Base-by-base conservation (phyloP, 805 yeast species). In the Hanseniaspora clermontiae region DNA sequence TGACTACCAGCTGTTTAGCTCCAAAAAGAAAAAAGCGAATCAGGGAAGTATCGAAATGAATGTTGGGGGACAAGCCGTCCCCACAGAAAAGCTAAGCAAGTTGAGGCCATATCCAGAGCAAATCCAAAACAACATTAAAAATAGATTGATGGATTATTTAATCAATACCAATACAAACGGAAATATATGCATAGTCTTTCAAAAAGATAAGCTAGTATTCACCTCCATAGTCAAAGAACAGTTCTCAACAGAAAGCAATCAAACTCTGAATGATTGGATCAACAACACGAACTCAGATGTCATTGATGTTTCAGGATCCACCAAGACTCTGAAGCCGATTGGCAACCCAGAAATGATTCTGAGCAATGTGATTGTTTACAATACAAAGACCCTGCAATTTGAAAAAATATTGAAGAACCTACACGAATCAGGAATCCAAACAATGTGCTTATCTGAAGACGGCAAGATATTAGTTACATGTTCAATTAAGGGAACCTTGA, bases 311-410 rank as follows among this genome's bases (percentile, higher is more conserved):
- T 36, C 46, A n/a, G 51, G 32, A 12, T 40, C 42, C 12, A 20
- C 37, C 3, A 45, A 48, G 14, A 46, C 55, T 12, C 46, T 53
- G 8, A 52, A 59, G 7, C 50, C 55, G 3, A 36, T 29, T 17
- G 40, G 40, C 11, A 51, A 43, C 11, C 49, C 51, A 5, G 43
- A 46, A 39, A 43, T 57, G 32, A 40, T 63, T 3, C 45, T 66
- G 34, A 63, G 64, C 50, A 67, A 68, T 55, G 85, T 89, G 5
- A 79, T 89, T 0, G 73, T 93, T 2, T 90, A 86, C 67, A 95
- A 93, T 66, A 80, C 93, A 1, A 65, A 79, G 38, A 75, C 84
- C 19, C 69, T 87, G 29, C 82, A 82, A 58, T 96, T 96, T 0
- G 65, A 89, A 36, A 85, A 87, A 58, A 63, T 66, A 49, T 42